Evolutionary conservation across 176 grass and related monocot species (phyloP).

Genomic region (Elaeis guineensis): DNA sequence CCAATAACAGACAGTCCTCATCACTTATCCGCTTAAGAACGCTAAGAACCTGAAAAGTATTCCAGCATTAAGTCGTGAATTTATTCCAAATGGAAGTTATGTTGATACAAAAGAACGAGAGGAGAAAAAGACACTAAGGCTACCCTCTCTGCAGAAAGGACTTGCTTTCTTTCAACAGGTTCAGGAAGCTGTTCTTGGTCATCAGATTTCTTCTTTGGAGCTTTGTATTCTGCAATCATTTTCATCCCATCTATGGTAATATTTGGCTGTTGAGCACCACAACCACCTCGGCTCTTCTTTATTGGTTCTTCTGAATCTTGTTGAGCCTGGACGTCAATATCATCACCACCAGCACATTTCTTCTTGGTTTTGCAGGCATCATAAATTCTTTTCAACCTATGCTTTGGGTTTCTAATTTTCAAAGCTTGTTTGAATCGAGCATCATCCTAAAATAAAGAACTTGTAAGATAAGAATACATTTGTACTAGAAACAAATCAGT

Average conservation of each 20-base stretch:
- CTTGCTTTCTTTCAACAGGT: constrained; percentile 86
- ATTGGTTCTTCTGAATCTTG: constrained; percentile 68
- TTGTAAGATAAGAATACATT: background rate
- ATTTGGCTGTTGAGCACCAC: constrained; percentile 95
- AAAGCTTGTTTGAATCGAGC: constrained; percentile 90
- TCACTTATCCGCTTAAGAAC: constrained; percentile 97
- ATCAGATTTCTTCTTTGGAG: constrained; percentile 80
- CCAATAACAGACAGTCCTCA: constrained; percentile 85
- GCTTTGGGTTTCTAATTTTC: constrained; percentile 89
- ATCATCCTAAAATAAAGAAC: constrained; percentile 50
- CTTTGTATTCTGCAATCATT: constrained; percentile 96
- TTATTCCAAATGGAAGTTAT: background rate
- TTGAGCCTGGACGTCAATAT: constrained; percentile 71
- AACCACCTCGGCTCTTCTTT: constrained; percentile 76
- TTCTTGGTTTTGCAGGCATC: constrained; percentile 99
- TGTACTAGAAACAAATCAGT: background rate
- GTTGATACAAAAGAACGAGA: background rate
- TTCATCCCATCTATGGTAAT: constrained; percentile 99
- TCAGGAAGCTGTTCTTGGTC: constrained; percentile 95
- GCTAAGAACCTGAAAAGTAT: constrained; percentile 59
- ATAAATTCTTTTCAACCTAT: constrained; percentile 91
- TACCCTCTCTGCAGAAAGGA: constrained; percentile 91
- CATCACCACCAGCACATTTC: constrained; percentile 72
- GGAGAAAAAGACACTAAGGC: background rate
- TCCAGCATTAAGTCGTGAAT: constrained; percentile 1